These are phyloP conservation scores for Zygoascus flipseniorum DNA, from an alignment of 805 yeast genomes.

Conservation along the genomic window DNA sequence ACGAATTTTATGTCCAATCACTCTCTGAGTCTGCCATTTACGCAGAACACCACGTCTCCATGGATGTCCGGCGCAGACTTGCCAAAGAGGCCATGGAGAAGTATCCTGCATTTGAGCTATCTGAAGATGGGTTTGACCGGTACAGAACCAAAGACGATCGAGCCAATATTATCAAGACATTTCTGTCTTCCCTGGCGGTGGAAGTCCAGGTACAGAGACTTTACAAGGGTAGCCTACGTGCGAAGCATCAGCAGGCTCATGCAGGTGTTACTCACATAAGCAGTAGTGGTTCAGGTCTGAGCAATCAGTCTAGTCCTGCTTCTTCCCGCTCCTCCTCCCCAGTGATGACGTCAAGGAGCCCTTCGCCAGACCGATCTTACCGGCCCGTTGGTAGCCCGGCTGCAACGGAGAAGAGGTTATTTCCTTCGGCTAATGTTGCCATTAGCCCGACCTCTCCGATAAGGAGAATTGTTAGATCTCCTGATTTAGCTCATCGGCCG, in stretches of 20 bases:
- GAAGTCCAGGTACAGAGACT: slow-evolving; percentile 60
- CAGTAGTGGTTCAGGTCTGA: background rate
- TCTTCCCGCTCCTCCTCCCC: slow-evolving; percentile 1
- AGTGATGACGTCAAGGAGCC: background rate
- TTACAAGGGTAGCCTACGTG: slow-evolving; percentile 32
- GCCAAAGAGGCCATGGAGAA: slow-evolving; percentile 30
- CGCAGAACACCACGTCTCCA: slow-evolving; percentile 43
- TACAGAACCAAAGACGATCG: slow-evolving; percentile 31
- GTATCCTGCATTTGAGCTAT: background rate
- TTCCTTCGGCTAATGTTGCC: background rate
- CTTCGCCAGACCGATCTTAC: background rate
- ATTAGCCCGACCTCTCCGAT: background rate
- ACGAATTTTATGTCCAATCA: slow-evolving; percentile 37
- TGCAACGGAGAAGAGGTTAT: background rate
- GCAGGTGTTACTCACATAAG: background rate
- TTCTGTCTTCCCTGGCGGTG: slow-evolving; percentile 45
- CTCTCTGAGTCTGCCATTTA: slow-evolving; percentile 46
- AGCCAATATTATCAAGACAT: slow-evolving; percentile 38
- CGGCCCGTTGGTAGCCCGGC: slow-evolving; percentile 7
- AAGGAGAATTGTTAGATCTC: background rate
- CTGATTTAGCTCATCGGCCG: background rate
- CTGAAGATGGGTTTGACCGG: background rate
- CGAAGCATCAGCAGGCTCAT: background rate
- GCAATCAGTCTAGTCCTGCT: background rate
- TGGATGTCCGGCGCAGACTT: slow-evolving; percentile 33